Base-by-base conservation (phyloP, 345 rosid genomes). In the Triadica sebifera region DNA sequence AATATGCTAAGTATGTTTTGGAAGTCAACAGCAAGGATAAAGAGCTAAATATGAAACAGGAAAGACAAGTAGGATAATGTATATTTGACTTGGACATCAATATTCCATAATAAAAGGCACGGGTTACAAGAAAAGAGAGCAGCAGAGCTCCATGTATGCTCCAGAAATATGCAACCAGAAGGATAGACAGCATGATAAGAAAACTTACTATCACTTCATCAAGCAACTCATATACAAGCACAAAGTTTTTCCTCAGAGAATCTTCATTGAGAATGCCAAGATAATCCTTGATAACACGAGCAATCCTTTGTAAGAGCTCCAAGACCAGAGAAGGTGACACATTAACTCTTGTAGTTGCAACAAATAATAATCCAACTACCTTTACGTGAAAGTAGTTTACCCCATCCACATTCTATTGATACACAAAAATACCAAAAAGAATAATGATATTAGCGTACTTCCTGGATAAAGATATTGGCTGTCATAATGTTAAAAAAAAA, bases 331-430 rank as follows among this genome's bases (percentile, higher is more conserved):
- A 91, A 37, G 99, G 98, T 37, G 99, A 90, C 55, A 86, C 85
- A 15, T 95, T 95, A 66, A 91, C 89, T 77, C 99, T 89, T 9
- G 98, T 93, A 62, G 99, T 95, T 13, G 99, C 98, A 47, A 93
- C 99, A 77, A 95, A 95, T 69, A 91, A 79, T 6, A 95, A 81
- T 56, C 99, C 98, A 77, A 89, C 97, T 64, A 95, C 96, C 78
- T 91, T 95, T 80, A 95, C 98, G 70, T 95, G 98, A 77, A 95
- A 95, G 90, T 95, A 95, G 87, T 95, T 95, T 29, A 95, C 99
- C 34, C 99, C 98, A 64, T 91, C 98, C 57, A 93, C 87, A 78
- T 93, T 90, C 98, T 95, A 79, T 12, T 51, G 46, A 34, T 20
- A 61, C 13, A 59, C 68, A 41, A 60, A 78, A 52, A 62, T 12